phyloP scores from a whole-genome alignment of 306 rosid genomes.

The Cucurbita moschata region DNA sequence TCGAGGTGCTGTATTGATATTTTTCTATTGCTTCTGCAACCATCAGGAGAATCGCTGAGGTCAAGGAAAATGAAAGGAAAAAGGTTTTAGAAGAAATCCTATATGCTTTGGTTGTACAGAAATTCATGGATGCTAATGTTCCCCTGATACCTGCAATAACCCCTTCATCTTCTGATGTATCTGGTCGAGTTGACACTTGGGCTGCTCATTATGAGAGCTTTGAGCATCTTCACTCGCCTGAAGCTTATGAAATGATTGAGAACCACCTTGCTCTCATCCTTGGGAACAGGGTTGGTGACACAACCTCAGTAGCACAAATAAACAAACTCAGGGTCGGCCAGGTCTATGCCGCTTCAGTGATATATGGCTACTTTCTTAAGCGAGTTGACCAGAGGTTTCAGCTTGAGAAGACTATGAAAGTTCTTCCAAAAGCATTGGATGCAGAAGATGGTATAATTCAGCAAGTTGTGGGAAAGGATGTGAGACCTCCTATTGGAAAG shows the following conservation, averaged over 20 bases:
- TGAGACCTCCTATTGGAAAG: conserved; percentile 15
- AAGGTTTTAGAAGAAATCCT: conserved; percentile 70
- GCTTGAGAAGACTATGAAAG: conserved; percentile 85
- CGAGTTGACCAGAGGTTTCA: conserved; percentile 88
- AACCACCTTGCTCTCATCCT: conserved; percentile 67
- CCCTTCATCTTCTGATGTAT: conserved; percentile 20
- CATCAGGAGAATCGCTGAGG: conserved; percentile 84
- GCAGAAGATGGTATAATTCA: conserved; percentile 24
- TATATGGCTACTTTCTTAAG: conserved; percentile 89
- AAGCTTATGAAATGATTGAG: conserved; percentile 80
- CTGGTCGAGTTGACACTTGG: conserved; percentile 66
- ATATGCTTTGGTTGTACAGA: conserved; percentile 74
- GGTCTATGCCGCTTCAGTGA: conserved; percentile 86
- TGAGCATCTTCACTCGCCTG: conserved; percentile 62
- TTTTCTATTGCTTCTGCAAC: conserved; percentile 13
- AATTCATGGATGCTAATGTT: conserved; percentile 71
- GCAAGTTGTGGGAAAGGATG: conserved; percentile 17
- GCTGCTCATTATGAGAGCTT: conserved; percentile 53
- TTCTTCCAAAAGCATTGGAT: conserved; percentile 36
- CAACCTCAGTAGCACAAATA: conserved; percentile 56
- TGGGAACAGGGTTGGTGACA: conserved; percentile 49
- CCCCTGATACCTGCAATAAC: conserved; percentile 47
- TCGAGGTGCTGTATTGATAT: neutral
- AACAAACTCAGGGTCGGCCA: conserved; percentile 80
- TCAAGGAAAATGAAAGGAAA: conserved; percentile 65